Evolutionary conservation across 176 grass and related monocot species (phyloP).

Genomic region (Luzula sylvatica): DNA sequence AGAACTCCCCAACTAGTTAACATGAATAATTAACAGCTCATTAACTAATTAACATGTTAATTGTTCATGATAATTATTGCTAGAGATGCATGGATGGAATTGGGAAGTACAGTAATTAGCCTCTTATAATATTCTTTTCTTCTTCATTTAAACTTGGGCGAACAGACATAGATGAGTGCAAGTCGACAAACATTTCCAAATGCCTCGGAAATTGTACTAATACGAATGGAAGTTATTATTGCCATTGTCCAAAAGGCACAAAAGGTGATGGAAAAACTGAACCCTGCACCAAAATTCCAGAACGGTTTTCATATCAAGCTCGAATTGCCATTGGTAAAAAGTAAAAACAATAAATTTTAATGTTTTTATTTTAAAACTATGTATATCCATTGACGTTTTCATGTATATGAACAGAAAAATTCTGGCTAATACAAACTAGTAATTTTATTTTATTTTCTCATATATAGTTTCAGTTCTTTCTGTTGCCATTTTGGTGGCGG

Average conservation of each 20-base stretch:
- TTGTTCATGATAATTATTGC: no score
- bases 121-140: no score
- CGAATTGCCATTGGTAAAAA: constrained; percentile 1
- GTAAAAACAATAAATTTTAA: neutral
- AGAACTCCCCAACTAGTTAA: no score
- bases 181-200: neutral
- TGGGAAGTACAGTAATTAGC: no score
- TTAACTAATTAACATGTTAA: no score
- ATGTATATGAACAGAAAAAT: neutral
- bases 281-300: neutral
- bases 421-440: neutral
- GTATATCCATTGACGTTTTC: neutral
- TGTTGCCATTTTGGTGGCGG: neutral
- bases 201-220: neutral
- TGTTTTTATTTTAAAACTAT: neutral
- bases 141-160: no score
- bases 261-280: neutral
- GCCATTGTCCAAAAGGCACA: neutral
- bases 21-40: no score
- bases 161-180: constrained; percentile 2
- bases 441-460: neutral
- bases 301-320: constrained; percentile 8
- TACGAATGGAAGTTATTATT: neutral
- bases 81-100: no score
- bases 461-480: neutral